Evolutionary conservation across 176 grass and related monocot species (phyloP).

Genomic region (Olyra latifolia): DNA sequence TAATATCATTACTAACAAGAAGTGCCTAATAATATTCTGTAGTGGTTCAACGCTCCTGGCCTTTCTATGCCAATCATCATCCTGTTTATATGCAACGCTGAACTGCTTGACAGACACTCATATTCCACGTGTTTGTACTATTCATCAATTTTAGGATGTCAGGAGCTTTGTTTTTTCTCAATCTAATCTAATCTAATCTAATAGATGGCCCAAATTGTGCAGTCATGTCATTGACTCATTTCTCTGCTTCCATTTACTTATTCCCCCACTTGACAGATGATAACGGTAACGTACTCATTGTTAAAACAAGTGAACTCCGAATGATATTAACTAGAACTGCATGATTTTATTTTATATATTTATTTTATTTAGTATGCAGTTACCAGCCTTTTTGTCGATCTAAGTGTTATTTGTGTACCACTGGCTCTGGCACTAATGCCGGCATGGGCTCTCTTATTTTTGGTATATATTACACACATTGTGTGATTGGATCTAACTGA

Average conservation of each 20-base stretch:
- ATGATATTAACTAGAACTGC: not conserved
- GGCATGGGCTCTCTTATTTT: not conserved
- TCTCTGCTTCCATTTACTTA: not conserved
- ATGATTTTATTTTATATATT: not conserved
- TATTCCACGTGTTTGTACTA: conserved; percentile 12
- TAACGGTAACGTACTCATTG: not conserved
- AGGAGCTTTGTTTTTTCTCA: not conserved
- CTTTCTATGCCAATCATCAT: conserved; percentile 22
- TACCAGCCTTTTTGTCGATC: not conserved
- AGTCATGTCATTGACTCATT: not conserved
- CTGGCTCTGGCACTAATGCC: not conserved
- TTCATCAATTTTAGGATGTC: conserved; percentile 7
- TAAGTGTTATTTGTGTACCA: not conserved
- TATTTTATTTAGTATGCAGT: not conserved
- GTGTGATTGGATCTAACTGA: too few relatives aligned
- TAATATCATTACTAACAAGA: conserved; percentile 18
- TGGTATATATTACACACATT: too few relatives aligned
- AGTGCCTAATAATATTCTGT: not conserved
- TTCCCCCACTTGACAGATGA: not conserved
- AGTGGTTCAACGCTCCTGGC: not conserved
- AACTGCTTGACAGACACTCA: not conserved
- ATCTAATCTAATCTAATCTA: conserved; percentile 21
- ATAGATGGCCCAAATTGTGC: not conserved
- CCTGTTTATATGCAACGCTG: conserved; percentile 7
- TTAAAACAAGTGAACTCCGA: not conserved